phyloP scores from a whole-genome alignment of 768 basidiomycete species.

The Sutorius australiensis region DNA sequence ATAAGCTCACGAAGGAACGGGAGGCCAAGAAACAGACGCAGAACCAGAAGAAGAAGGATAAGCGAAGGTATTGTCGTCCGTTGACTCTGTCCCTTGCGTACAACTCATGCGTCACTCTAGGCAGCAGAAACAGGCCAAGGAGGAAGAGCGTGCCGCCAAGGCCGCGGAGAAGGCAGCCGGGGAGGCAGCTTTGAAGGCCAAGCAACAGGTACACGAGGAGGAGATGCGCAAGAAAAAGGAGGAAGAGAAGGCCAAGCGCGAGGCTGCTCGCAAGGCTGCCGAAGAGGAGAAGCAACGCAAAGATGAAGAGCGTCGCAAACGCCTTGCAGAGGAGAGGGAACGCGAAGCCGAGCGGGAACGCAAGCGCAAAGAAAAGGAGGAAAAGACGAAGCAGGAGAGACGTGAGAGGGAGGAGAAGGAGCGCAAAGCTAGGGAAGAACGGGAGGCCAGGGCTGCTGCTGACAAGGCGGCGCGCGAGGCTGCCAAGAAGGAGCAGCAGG shows the following conservation, averaged over 20 bases:
- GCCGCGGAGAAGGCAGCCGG: slow-evolving; percentile 87
- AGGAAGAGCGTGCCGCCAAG: slow-evolving; percentile 80
- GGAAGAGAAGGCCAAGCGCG: slow-evolving; percentile 80
- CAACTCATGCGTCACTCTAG: slow-evolving; percentile 37
- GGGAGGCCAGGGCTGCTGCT: slow-evolving; percentile 50
- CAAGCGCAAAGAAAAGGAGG: slow-evolving; percentile 72
- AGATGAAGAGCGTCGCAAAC: slow-evolving; percentile 80
- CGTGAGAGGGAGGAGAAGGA: slow-evolving; percentile 61
- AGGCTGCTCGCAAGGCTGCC: slow-evolving; percentile 66
- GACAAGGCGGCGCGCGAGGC: slow-evolving; percentile 45
- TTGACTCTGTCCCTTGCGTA: slow-evolving; percentile 3
- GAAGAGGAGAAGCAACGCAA: slow-evolving; percentile 82
- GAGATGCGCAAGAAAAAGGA: slow-evolving; percentile 78
- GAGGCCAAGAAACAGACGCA: slow-evolving; percentile 91
- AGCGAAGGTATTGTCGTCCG: slow-evolving; percentile 69
- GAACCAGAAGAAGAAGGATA: slow-evolving; percentile 99
- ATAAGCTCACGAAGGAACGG: slow-evolving; percentile 77
- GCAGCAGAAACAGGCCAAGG: slow-evolving; percentile 88
- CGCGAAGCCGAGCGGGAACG: slow-evolving; percentile 72
- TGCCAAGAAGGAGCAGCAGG: slow-evolving; percentile 43
- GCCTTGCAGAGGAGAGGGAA: slow-evolving; percentile 76
- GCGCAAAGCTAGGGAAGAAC: slow-evolving; percentile 59
- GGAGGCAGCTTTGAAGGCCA: slow-evolving; percentile 73
- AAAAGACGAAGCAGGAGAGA: slow-evolving; percentile 48
- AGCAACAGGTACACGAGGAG: slow-evolving; percentile 74